Evolutionary conservation across 78 protist species (phyloP).

Genomic region (Dictyostelium capitatum): DNA sequence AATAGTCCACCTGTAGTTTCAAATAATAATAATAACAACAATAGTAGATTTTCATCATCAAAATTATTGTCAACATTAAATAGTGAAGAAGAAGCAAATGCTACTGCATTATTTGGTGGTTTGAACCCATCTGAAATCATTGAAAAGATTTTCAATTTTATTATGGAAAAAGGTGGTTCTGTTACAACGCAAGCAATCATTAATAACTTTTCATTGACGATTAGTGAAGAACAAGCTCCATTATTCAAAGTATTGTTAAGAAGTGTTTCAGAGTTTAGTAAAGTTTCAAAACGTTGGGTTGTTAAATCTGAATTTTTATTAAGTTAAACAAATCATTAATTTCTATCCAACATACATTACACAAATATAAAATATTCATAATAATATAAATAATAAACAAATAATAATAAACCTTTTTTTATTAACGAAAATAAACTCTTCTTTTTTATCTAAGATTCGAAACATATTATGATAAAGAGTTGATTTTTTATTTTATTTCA

Average conservation of each 20-base stretch:
- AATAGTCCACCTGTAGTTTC: not conserved
- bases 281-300: slow-evolving; percentile 35
- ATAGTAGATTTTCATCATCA: slow-evolving; percentile 11
- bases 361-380: too few species aligned
- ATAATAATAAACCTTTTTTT: too few species aligned
- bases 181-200: slow-evolving; percentile 56
- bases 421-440: too few species aligned
- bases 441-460: too few species aligned
- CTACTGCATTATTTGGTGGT: slow-evolving; percentile 61
- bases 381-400: too few species aligned
- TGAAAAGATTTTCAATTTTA: slow-evolving; percentile 40
- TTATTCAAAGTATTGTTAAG: slow-evolving; percentile 50
- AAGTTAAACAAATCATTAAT: not conserved
- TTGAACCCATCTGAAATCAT: slow-evolving; percentile 47
- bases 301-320: slow-evolving; percentile 42
- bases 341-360: too few species aligned
- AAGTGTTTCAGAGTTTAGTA: slow-evolving; percentile 52
- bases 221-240: slow-evolving; percentile 66
- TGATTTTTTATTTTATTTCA: too few species aligned
- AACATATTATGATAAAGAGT: too few species aligned
- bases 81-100: slow-evolving; percentile 38
- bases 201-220: slow-evolving; percentile 21
- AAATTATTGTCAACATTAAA: slow-evolving; percentile 27
- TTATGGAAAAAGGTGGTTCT: slow-evolving; percentile 51
- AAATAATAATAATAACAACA: slow-evolving; percentile 10